Evolutionary conservation across 345 rosid genomes (phyloP).

Genomic region (Turnera subulata): DNA sequence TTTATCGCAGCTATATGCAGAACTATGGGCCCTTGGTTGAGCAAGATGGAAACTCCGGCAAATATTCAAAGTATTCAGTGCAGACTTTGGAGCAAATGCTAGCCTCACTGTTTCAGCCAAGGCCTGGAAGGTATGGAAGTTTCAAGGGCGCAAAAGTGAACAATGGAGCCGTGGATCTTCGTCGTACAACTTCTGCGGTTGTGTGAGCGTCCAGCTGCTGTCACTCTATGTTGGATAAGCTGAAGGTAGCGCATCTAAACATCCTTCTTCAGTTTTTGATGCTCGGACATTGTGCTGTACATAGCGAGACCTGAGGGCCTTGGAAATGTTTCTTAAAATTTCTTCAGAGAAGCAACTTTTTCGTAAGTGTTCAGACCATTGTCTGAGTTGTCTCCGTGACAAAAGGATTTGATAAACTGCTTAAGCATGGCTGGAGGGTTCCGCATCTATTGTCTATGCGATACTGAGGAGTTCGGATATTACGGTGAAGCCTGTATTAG

Average conservation of each 20-base stretch:
- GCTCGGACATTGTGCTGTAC: constrained; percentile 25
- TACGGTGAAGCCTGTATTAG: constrained; percentile 5
- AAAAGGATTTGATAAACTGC: constrained; percentile 15
- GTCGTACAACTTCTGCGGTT: constrained; percentile 52
- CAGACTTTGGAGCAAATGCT: constrained; percentile 83
- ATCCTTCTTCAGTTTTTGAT: not conserved
- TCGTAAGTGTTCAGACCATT: constrained; percentile 3
- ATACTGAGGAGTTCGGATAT: constrained; percentile 10
- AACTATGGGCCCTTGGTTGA: constrained; percentile 94
- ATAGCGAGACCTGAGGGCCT: constrained; percentile 18
- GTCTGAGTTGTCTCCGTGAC: constrained; percentile 7
- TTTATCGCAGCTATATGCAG: constrained; percentile 97
- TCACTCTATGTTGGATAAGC: constrained; percentile 6
- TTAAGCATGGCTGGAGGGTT: not conserved
- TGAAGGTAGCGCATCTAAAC: not conserved
- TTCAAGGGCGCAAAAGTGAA: constrained; percentile 66
- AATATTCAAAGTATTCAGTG: constrained; percentile 84
- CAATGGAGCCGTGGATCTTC: constrained; percentile 47
- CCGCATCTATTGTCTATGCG: constrained; percentile 4
- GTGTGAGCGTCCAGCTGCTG: constrained; percentile 34
- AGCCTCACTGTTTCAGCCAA: constrained; percentile 67
- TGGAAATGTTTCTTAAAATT: constrained; percentile 2
- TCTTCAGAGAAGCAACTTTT: constrained; percentile 13
- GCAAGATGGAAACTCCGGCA: constrained; percentile 65
- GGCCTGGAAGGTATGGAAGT: constrained; percentile 78